Conservation (phyloP, 169 alveolate species). For the Plasmodium reichenowi region DNA sequence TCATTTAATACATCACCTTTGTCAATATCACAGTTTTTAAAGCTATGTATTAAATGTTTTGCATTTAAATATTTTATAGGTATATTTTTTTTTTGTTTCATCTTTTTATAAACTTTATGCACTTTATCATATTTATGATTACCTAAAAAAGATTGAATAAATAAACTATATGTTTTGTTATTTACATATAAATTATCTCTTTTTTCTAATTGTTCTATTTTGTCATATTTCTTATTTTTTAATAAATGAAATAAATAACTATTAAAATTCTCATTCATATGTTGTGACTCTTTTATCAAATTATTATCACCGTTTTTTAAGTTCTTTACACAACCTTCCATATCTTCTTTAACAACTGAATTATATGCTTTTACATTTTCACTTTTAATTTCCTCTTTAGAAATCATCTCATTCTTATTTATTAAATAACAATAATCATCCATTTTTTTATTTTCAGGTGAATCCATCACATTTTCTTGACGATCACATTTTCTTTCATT, state of each 20-base stretch:
- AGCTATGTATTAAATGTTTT: slow-evolving; percentile 69
- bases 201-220: slow-evolving; percentile 66
- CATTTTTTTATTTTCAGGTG: slow-evolving; percentile 4
- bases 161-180: slow-evolving; percentile 73
- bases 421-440: not conserved
- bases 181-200: slow-evolving; percentile 69
- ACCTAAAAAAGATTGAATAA: slow-evolving; percentile 56
- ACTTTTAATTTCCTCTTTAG: slow-evolving; percentile 22
- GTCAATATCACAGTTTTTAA: slow-evolving; percentile 71
- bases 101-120: slow-evolving; percentile 61
- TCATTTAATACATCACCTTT: slow-evolving; percentile 74
- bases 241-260: slow-evolving; percentile 23
- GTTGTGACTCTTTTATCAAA: slow-evolving; percentile 17
- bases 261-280: slow-evolving; percentile 52
- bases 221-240: slow-evolving; percentile 67
- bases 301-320: slow-evolving; percentile 13
- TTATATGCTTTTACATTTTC: slow-evolving; percentile 8
- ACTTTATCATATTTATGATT: slow-evolving; percentile 74
- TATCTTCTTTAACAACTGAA: slow-evolving; percentile 10
- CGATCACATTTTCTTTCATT: slow-evolving; percentile 26
- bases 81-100: slow-evolving; percentile 60
- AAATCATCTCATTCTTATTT: slow-evolving; percentile 4
- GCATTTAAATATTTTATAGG: slow-evolving; percentile 66
- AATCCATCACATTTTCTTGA: slow-evolving; percentile 17
- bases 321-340: not conserved